Conservation (phyloP, 2,329 filamentous ascomycete genomes). For the Penicillium sumatraense region DNA sequence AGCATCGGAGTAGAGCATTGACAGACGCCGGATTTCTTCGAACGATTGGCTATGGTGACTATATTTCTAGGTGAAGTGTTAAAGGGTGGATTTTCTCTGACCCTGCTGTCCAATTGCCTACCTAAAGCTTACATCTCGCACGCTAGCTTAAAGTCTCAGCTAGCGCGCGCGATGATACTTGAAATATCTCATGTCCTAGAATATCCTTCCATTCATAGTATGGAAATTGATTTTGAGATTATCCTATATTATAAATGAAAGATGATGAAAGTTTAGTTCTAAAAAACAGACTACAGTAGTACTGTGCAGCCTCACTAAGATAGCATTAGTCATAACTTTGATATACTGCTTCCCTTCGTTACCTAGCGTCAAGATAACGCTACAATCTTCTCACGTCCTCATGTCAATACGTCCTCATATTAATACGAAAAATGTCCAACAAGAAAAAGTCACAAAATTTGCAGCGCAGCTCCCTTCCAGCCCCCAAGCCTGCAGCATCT, state of each 20-base stretch:
- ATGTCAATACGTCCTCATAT: not conserved
- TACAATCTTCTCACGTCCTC: not conserved
- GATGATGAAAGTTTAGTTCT: not conserved
- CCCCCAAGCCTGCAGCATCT: not conserved
- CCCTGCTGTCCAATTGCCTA: not conserved
- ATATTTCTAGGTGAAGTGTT: not conserved
- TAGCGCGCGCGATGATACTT: slow-evolving; percentile 4
- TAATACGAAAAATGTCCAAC: not conserved
- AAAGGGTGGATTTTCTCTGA: not conserved
- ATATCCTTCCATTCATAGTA: not conserved
- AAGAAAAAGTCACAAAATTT: not conserved
- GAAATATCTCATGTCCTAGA: not conserved
- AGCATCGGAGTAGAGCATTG: not conserved
- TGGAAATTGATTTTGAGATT: slow-evolving; percentile 1
- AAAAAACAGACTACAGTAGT: not conserved
- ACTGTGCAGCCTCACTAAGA: not conserved
- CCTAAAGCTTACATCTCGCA: not conserved
- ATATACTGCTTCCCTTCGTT: not conserved
- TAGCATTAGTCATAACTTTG: not conserved
- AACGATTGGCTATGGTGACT: not conserved
- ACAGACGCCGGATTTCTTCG: not conserved
- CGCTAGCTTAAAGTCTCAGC: not conserved
- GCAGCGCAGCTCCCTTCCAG: not conserved
- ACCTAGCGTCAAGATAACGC: too few relatives aligned
- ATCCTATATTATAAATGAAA: slow-evolving; percentile 1